Percentiles rank a stretch among this genome's conserved stretches.
phyloP scores from a whole-genome alignment of 148 eudicot genomes.

The Rhododendron vialii region DNA sequence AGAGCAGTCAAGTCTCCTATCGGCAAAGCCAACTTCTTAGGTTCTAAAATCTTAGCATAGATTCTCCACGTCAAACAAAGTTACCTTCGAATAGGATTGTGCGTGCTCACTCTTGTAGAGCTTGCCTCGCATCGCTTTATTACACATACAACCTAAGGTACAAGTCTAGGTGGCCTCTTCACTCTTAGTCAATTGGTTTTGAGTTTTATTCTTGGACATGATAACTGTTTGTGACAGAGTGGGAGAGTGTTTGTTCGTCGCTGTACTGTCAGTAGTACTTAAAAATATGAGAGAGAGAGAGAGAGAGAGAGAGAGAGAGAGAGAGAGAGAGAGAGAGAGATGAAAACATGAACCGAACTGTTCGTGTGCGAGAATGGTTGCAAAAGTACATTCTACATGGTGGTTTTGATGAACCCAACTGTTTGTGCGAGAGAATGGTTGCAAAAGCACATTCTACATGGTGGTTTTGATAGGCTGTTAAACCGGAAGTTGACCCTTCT shows the following conservation, averaged over 20 bases:
- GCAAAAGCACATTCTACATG: no score
- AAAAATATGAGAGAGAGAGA: background rate
- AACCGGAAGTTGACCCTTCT: background rate
- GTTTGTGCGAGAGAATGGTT: no score
- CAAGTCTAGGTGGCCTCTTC: background rate
- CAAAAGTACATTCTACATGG: no score
- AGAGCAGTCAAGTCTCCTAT: background rate
- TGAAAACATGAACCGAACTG: no score
- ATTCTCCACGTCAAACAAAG: background rate
- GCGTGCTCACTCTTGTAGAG: background rate
- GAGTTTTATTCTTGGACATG: no score
- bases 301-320: background rate
- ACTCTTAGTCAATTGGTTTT: background rate
- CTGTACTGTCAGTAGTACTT: no score
- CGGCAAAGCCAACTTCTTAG: background rate
- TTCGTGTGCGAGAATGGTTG: no score
- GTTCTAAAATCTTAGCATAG: background rate
- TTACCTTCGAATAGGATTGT: background rate
- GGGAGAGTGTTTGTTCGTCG: no score
- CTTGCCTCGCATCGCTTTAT: background rate
- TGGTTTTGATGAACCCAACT: no score
- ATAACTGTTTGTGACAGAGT: no score
- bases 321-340: background rate
- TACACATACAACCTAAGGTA: background rate
- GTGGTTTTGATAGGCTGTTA: background rate